Evolutionary conservation across 2,329 filamentous ascomycete species (phyloP).

Genomic region (Tympanopsis confertula): DNA sequence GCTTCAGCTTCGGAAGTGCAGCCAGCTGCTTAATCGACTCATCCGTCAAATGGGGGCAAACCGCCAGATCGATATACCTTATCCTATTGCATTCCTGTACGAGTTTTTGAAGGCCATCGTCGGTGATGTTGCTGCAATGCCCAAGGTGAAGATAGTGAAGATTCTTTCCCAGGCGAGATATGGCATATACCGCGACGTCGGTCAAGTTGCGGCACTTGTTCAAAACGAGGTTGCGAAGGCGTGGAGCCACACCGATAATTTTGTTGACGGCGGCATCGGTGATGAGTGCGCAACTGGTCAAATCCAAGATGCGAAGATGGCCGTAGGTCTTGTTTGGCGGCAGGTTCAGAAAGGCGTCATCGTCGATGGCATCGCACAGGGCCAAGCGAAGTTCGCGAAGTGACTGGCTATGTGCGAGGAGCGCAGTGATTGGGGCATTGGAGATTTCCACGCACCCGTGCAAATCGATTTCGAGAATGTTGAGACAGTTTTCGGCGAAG

Average conservation of each 20-base stretch:
- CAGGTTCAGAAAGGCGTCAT: constrained; percentile 75
- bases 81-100: constrained; percentile 85
- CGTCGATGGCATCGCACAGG: constrained; percentile 73
- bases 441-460: constrained; percentile 74
- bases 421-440: constrained; percentile 70
- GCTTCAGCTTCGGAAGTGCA: constrained; percentile 78
- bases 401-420: constrained; percentile 67
- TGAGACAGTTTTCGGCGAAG: constrained; percentile 78
- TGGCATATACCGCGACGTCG: constrained; percentile 75
- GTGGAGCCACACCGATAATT: constrained; percentile 76
- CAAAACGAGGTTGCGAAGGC: constrained; percentile 82
- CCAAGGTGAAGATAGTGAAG: constrained; percentile 93
- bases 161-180: constrained; percentile 85
- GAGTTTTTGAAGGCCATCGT: constrained; percentile 72
- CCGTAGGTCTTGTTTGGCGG: constrained; percentile 64
- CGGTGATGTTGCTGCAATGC: constrained; percentile 84
- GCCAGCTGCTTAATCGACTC: constrained; percentile 74
- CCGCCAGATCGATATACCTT: constrained; percentile 94
- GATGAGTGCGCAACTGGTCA: constrained; percentile 76
- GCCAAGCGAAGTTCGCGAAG: constrained; percentile 84
- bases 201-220: constrained; percentile 92
- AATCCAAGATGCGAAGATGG: constrained; percentile 80
- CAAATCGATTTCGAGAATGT: constrained; percentile 92
- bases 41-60: constrained; percentile 81
- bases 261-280: constrained; percentile 79